These are phyloP conservation scores for Cercospora nicotianae DNA, from an alignment of 2,329 filamentous ascomycete species.

Conservation along the genomic window DNA sequence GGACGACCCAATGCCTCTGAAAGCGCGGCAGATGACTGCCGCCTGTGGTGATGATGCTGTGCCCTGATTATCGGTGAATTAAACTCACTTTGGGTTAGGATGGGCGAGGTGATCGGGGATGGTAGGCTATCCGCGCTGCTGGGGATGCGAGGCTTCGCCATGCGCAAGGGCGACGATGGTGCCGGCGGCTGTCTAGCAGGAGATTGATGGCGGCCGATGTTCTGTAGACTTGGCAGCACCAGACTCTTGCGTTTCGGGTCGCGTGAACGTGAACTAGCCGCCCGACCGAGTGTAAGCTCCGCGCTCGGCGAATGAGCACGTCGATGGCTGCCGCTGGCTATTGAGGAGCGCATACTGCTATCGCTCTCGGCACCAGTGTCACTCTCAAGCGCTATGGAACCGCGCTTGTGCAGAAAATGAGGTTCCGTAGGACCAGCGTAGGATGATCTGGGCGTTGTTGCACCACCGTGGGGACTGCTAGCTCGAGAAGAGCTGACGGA, in stretches of 20 bases:
- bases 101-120: conserved; percentile 87
- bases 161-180: conserved; percentile 75
- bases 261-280: conserved; percentile 65
- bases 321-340: conserved; percentile 55
- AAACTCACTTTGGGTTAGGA: conserved; percentile 79
- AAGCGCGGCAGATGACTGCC: conserved; percentile 87
- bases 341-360: conserved; percentile 79
- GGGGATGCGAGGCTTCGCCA: conserved; percentile 74
- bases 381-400: conserved; percentile 77
- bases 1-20: conserved; percentile 65
- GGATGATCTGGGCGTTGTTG: conserved; percentile 88
- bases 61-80: conserved; percentile 66
- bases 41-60: conserved; percentile 65
- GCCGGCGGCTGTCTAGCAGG: conserved; percentile 72
- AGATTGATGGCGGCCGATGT: conserved; percentile 83
- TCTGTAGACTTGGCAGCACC: conserved; percentile 66
- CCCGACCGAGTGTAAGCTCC: conserved; percentile 73
- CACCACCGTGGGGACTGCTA: conserved; percentile 73
- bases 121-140: conserved; percentile 64
- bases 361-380: conserved; percentile 84
- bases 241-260: conserved; percentile 86
- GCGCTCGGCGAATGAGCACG: conserved; percentile 89
- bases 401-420: conserved; percentile 66
- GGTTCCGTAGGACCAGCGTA: conserved; percentile 60
- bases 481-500: conserved; percentile 77